phyloP scores from a whole-genome alignment of 1,139 yeast species.

The Kluyveromyces sp. region DNA sequence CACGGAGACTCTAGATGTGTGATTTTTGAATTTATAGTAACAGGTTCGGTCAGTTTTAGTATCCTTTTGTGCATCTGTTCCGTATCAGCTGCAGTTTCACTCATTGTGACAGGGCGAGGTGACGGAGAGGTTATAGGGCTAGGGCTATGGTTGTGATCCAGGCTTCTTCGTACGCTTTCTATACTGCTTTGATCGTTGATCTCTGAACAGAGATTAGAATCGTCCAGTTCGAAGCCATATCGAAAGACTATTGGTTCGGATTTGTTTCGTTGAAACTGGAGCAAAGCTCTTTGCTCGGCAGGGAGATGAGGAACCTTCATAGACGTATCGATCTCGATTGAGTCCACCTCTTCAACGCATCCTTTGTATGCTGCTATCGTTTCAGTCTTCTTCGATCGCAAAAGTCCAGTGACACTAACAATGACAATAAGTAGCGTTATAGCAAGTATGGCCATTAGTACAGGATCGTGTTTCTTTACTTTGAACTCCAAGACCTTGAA shows the following conservation, averaged over 20 bases:
- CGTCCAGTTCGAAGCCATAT: constrained; percentile 5
- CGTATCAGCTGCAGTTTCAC: neutral
- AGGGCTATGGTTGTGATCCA: neutral
- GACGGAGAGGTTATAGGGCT: neutral
- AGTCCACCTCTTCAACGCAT: too few relatives aligned
- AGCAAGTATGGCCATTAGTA: neutral
- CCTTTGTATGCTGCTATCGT: too few relatives aligned
- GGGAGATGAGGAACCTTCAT: neutral
- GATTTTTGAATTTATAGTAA: too few relatives aligned
- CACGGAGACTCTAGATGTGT: too few relatives aligned
- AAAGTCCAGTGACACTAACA: neutral
- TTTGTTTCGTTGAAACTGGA: constrained; percentile 20
- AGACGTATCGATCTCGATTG: neutral
- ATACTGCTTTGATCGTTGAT: neutral
- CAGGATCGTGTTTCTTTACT: neutral
- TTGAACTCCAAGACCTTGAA: neutral
- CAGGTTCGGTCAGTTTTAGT: neutral
- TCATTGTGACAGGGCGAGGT: neutral
- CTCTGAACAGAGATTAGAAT: neutral
- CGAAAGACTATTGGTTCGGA: constrained; percentile 15
- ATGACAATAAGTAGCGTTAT: constrained; percentile 11
- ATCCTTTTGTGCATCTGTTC: neutral
- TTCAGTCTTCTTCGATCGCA: too few relatives aligned
- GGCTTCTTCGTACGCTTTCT: constrained; percentile 1
- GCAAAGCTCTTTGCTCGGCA: constrained; percentile 19